Percentiles rank a stretch among this genome's conserved stretches.
Conservation (phyloP, 2,329 filamentous ascomycete genomes). For the Akanthomyces muscarius region DNA sequence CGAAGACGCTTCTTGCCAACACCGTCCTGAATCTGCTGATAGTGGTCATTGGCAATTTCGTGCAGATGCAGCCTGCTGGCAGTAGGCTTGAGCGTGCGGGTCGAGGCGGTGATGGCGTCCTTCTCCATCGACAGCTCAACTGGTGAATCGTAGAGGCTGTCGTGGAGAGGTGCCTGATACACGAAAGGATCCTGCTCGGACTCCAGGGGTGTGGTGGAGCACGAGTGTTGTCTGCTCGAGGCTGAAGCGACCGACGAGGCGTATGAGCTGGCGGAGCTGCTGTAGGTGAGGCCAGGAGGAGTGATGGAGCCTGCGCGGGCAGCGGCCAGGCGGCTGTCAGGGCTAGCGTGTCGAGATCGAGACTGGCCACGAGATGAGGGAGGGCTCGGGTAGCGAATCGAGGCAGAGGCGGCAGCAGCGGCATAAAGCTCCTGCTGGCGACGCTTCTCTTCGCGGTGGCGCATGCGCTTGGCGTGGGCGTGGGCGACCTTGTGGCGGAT, state of each 20-base stretch:
- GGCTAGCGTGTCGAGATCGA: constrained; percentile 37
- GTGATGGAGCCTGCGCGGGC: constrained; percentile 36
- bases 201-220: constrained; percentile 50
- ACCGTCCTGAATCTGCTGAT: constrained; percentile 46
- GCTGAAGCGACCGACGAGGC: constrained; percentile 42
- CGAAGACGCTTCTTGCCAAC: constrained; percentile 46
- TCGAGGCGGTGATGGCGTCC: constrained; percentile 18
- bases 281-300: constrained; percentile 48
- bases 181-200: constrained; percentile 43
- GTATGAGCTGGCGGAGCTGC: constrained; percentile 48
- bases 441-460: constrained; percentile 45
- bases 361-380: constrained; percentile 43
- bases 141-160: constrained; percentile 48
- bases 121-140: constrained; percentile 42
- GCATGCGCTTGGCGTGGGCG: constrained; percentile 47
- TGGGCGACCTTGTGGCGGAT: constrained; percentile 62
- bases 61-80: constrained; percentile 44
- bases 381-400: constrained; percentile 41
- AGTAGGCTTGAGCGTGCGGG: constrained; percentile 35
- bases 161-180: constrained; percentile 30
- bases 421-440: constrained; percentile 35
- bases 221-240: constrained; percentile 45
- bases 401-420: constrained; percentile 24
- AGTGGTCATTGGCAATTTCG: constrained; percentile 51
- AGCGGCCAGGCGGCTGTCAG: constrained; percentile 36